Base-by-base conservation (phyloP, 371 early-diverging fungal genomes). In the Mucor saturninus region DNA sequence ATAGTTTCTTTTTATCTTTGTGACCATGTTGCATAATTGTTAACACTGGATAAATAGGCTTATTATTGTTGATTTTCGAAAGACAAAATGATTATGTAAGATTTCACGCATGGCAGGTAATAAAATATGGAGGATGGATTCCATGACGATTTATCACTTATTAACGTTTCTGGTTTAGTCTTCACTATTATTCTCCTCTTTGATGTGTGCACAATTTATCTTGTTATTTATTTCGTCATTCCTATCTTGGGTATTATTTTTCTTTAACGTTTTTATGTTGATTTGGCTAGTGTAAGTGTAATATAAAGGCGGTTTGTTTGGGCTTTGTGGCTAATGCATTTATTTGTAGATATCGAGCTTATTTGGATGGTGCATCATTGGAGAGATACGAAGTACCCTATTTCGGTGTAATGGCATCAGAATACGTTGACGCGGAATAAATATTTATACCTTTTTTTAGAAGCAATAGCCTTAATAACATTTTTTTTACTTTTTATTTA, bases 101-200 rank as follows among this genome's bases (percentile, higher is more conserved):
- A 64, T 94, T 92, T 73, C 93, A 93, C 69, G 93, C 93, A 5
- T 93, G 92, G 92, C 94, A 94, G 83, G 84, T 78, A 76, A 77
- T 26, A 40, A 10, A 21, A 21, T 21, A 0, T 32, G n/a, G n/a
- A 26, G 38, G 48, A 61, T n/a, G 35, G 8, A 35, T 8, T 35
- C 6, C 46, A 50, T 5, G 14, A 32, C n/a, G 40, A 49, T 48
- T 26, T 53, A 31, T 28, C 14, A n/a, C n/a, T 49, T 38, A 28
- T 10, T 40, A 40, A 51, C 3, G 9, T 15, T 61, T 21, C n/a
- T 39, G 21, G 8, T n/a, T 11, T 59, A 81, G 80, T 82, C 83
- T 14, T 73, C 80, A 2, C 59, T 79, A 5, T 56, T 71, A 10
- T 82, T 79, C 45, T 56, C 78, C 37, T 21, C 72, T 9, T 52